These are phyloP conservation scores for Apiospora pterosperma DNA, from an alignment of 2,329 filamentous ascomycete species.

Conservation along the genomic window DNA sequence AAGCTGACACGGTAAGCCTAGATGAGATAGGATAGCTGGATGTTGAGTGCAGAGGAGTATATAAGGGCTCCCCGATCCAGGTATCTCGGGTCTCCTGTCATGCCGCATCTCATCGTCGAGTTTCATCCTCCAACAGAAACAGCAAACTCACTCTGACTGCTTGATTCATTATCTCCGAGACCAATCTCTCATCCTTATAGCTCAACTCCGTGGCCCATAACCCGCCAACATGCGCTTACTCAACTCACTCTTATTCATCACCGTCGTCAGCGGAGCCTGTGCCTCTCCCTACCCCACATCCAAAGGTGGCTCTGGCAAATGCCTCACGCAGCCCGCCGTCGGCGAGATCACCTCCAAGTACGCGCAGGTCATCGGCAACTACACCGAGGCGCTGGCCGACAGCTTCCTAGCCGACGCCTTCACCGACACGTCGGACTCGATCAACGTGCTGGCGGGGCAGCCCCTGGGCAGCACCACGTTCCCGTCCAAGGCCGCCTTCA, in stretches of 20 bases:
- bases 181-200: not conserved
- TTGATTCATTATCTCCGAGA: too few species aligned
- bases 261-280: not conserved
- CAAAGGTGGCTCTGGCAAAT: not conserved
- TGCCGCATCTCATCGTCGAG: not conserved
- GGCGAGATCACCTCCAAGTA: slow-evolving; percentile 10
- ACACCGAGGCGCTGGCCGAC: slow-evolving; percentile 8
- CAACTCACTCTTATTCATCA: not conserved
- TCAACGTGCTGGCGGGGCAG: slow-evolving; percentile 26
- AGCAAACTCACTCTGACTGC: not conserved
- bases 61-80: not conserved
- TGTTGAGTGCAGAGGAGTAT: not conserved
- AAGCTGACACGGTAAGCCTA: not conserved
- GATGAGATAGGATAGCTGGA: too few species aligned
- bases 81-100: not conserved
- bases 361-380: slow-evolving; percentile 10
- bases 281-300: not conserved
- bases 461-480: slow-evolving; percentile 29
- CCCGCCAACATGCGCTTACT: not conserved
- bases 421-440: slow-evolving; percentile 29
- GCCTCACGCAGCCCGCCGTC: not conserved
- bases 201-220: not conserved
- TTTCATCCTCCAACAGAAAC: not conserved
- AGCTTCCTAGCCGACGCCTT: slow-evolving; percentile 22
- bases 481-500: slow-evolving; percentile 25